These are phyloP conservation scores for Phlegmacium glaucopus DNA, from an alignment of 768 basidiomycete genomes.

Conservation along the genomic window DNA sequence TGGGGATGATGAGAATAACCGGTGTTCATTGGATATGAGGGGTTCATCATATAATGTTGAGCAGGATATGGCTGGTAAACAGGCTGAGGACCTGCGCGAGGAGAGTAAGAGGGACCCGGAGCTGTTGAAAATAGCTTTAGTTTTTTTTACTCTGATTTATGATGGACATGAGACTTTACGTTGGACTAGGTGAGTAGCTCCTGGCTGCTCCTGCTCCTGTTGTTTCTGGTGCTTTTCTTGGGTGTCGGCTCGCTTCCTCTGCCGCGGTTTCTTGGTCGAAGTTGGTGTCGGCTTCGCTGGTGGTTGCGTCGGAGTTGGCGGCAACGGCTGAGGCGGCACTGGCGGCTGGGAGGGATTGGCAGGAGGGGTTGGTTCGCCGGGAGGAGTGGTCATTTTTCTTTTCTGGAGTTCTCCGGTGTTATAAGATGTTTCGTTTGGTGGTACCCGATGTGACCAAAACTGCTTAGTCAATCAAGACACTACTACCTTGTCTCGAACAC, in stretches of 20 bases:
- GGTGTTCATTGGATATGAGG: conserved; percentile 59
- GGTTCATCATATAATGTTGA: conserved; percentile 65
- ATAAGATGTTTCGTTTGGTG: conserved; percentile 35
- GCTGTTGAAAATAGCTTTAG: conserved; percentile 15
- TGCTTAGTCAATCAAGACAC: conserved; percentile 32
- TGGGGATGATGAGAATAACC: conserved; percentile 32
- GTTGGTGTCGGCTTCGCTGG: conserved; percentile 41
- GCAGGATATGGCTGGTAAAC: conserved; percentile 56
- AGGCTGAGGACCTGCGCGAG: conserved; percentile 27
- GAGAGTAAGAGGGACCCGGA: conserved; percentile 23
- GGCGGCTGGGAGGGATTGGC: conserved; percentile 33
- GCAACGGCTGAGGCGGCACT: conserved; percentile 45
- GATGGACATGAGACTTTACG: conserved; percentile 17
- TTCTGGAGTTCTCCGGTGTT: conserved; percentile 35
- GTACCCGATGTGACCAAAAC: conserved; percentile 28
- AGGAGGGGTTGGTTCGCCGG: conserved; percentile 40
- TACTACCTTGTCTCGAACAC: conserved; percentile 8
- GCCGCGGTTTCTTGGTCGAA: conserved; percentile 49
- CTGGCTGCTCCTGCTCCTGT: conserved; percentile 14
- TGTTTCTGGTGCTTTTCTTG: conserved; percentile 18
- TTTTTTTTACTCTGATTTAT: conserved; percentile 6
- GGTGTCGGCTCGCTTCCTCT: conserved; percentile 41
- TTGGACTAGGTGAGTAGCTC: conserved; percentile 8
- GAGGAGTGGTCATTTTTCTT: conserved; percentile 46
- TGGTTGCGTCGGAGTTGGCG: conserved; percentile 39